Base-by-base conservation (phyloP, 1,284 basidiomycete genomes). In the Ceratobasidium sp. region DNA sequence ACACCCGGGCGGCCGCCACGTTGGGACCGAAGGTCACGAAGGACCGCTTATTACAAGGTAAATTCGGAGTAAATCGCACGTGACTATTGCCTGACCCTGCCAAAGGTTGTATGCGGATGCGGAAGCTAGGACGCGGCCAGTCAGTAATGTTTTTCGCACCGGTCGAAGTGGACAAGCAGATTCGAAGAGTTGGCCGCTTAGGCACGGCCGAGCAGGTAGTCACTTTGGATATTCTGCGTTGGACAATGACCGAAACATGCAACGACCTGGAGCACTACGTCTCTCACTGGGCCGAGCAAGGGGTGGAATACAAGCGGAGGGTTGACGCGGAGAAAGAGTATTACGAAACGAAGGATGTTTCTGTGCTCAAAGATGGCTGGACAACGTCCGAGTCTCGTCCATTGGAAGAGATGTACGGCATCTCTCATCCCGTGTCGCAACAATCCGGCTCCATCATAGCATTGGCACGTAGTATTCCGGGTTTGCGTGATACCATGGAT, bases 21-120 rank as follows among this genome's bases (percentile, higher is more conserved):
- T 78, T 89, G 1, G 88, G 88, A 0, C 85, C 85, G 0, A 87
- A 85, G 54, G 80, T 89, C 1, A 87, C 86, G 0, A 89, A 89
- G 65, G 88, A 89, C 78, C 82, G 85, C 53, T 78, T 89, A n/a
- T 80, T 84, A 4, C 88, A 89, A 83, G 89, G 88, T 87, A 75
- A 72, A 82, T 76, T 33, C 14, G 19, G 15, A 24, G 27, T 8
- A 2, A 27, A 22, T 81, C 14, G 85, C 84, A 0, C 87, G 19
- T 22, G n/a, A 22, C 2, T 53, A 1, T 24, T 2, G 19, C 29
- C 6, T 63, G 44, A 41, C 29, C 24, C 29, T 19, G 19, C 19
- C 29, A n/a, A 33, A 86, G 85, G 85, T 0, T 87, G 86, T 67
- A 86, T 87, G 85, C 82, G 86, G 87, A 85, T 89, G 87, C 82